Percentiles rank a stretch among this genome's conserved stretches.
Conservation (phyloP, 169 alveolate species). For the Blepharisma undulans region DNA sequence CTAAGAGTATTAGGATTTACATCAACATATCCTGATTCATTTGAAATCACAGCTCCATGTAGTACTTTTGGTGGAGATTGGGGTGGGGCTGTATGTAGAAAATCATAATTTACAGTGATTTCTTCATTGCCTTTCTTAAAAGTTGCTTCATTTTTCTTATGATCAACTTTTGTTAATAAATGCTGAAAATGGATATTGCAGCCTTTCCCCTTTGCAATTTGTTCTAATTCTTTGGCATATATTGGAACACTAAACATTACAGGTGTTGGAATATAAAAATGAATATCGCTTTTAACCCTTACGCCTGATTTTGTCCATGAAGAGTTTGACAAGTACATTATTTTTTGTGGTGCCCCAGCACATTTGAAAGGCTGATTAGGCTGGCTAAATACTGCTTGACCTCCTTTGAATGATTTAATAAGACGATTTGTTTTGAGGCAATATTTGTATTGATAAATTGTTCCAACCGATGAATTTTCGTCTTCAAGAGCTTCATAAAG, state of each 20-base stretch:
- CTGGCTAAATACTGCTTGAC: constrained; percentile 65
- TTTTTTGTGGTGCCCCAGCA: constrained; percentile 82
- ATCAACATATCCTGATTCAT: constrained; percentile 65
- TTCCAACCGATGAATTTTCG: constrained; percentile 69
- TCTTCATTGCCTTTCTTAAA: constrained; percentile 56
- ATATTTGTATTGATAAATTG: constrained; percentile 64
- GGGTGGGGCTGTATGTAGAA: constrained; percentile 52
- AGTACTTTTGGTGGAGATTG: not conserved
- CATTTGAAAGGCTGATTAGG: constrained; percentile 79
- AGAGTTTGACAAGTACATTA: constrained; percentile 61
- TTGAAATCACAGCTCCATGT: not conserved
- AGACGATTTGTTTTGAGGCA: constrained; percentile 56
- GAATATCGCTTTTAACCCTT: constrained; percentile 42
- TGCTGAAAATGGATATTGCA: constrained; percentile 50
- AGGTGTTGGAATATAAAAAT: constrained; percentile 35
- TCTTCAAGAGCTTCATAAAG: constrained; percentile 72
- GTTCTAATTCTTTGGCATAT: constrained; percentile 53
- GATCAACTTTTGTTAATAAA: constrained; percentile 53
- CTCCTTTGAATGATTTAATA: constrained; percentile 62
- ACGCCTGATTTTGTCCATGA: constrained; percentile 56
- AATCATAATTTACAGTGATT: constrained; percentile 49
- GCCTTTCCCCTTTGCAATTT: constrained; percentile 42
- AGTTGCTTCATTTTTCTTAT: constrained; percentile 46
- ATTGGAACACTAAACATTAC: constrained; percentile 70
- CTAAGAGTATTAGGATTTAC: constrained; percentile 62